Conservation (phyloP, 805 yeast species). For the Lachancea nothofagi region DNA sequence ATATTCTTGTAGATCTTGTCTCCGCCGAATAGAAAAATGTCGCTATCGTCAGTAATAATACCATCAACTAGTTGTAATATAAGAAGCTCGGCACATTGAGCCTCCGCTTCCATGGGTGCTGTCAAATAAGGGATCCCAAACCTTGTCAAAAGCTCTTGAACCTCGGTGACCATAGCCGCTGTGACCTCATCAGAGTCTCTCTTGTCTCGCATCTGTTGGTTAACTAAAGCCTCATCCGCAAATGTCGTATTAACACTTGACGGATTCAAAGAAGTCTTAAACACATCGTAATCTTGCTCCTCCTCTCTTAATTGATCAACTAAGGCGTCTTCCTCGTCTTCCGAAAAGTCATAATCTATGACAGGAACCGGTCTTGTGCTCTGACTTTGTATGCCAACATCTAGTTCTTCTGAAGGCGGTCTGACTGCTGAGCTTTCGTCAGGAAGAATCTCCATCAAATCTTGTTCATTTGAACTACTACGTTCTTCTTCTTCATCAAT, state of each 20-base stretch:
- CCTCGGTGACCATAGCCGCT: conserved; percentile 76
- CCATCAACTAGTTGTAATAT: conserved; percentile 82
- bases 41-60: conserved; percentile 94
- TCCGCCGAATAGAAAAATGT: conserved; percentile 92
- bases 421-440: neutral
- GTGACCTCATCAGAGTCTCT: conserved; percentile 93
- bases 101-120: conserved; percentile 99
- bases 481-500: conserved; percentile 9
- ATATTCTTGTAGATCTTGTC: conserved; percentile 77
- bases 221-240: conserved; percentile 46
- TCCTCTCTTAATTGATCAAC: conserved; percentile 61
- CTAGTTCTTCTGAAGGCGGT: conserved; percentile 1
- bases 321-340: conserved; percentile 70
- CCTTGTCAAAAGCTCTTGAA: conserved; percentile 76
- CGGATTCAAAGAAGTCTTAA: conserved; percentile 42
- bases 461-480: conserved; percentile 24
- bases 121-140: conserved; percentile 94
- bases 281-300: conserved; percentile 62
- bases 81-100: conserved; percentile 85
- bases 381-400: neutral
- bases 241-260: conserved; percentile 20
- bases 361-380: conserved; percentile 10
- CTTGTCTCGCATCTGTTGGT: conserved; percentile 57
- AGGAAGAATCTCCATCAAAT: conserved; percentile 20
- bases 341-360: conserved; percentile 62